Evolutionary conservation across 1,284 basidiomycete genomes (phyloP).

Genomic region (Puccinia triticina): DNA sequence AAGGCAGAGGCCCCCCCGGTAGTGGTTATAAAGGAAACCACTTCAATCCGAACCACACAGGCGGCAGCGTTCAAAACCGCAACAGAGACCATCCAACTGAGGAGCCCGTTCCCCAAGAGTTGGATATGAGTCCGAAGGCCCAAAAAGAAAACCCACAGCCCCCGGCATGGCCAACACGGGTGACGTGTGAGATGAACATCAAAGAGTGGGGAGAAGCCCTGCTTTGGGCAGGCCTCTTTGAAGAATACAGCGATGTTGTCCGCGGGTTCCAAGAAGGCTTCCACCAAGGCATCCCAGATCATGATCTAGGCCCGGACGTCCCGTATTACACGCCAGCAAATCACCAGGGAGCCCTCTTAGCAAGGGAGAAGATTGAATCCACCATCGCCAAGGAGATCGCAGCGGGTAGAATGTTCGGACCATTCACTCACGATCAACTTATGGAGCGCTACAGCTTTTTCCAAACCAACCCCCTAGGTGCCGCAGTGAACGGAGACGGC

Average conservation of each 20-base stretch:
- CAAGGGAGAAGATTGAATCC: background rate
- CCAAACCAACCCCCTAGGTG: background rate
- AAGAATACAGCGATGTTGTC: background rate
- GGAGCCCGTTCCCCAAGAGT: no score
- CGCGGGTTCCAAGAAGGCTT: background rate
- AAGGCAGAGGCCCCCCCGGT: no score
- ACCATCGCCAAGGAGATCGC: background rate
- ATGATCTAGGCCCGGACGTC: background rate
- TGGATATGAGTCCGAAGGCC: no score
- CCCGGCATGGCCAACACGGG: background rate
- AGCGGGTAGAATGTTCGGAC: constrained; percentile 5
- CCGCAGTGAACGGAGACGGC: background rate
- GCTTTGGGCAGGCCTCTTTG: background rate
- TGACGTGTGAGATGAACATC: constrained; percentile 16
- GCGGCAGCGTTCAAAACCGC: no score
- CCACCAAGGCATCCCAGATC: constrained; percentile 1
- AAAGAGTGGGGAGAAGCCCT: background rate
- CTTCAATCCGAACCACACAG: no score
- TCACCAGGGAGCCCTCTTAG: background rate
- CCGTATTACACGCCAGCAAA: background rate
- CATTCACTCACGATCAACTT: background rate
- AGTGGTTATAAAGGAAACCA: no score
- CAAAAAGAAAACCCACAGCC: no score
- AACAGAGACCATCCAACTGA: no score
- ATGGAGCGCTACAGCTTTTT: background rate